Conservation (phyloP, 768 basidiomycete species). For the Auriscalpium vulgare region DNA sequence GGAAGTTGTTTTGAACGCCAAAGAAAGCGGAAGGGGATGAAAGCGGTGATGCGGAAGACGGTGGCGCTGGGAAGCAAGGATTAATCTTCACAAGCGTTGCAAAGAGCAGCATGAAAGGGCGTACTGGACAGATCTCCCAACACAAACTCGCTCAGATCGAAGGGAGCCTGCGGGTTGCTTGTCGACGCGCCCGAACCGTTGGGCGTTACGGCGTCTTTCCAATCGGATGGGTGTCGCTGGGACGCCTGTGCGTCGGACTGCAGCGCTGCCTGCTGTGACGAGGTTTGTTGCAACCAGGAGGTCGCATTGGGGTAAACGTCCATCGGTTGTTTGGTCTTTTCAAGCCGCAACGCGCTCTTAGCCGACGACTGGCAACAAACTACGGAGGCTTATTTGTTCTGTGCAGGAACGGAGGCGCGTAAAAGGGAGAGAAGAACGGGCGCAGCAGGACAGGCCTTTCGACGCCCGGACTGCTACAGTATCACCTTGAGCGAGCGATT, state of each 20-base stretch:
- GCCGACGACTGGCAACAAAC: conserved; percentile 11
- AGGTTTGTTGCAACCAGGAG: conserved; percentile 31
- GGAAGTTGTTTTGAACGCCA: conserved; percentile 28
- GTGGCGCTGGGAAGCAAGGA: conserved; percentile 21
- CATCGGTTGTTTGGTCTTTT: conserved; percentile 38
- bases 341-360: conserved; percentile 19
- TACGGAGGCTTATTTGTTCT: conserved; percentile 14
- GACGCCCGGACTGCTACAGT: background rate
- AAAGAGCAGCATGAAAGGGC: conserved; percentile 2
- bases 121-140: conserved; percentile 16
- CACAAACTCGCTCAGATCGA: conserved; percentile 15
- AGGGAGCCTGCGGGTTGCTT: conserved; percentile 14
- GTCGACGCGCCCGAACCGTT: conserved; percentile 18
- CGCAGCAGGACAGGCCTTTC: background rate
- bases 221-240: conserved; percentile 24
- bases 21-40: conserved; percentile 32
- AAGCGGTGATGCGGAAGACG: conserved; percentile 33
- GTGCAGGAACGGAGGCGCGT: conserved; percentile 12
- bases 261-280: background rate
- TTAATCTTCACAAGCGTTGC: background rate
- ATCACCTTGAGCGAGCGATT: background rate
- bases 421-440: conserved; percentile 12
- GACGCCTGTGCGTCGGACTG: conserved; percentile 5
- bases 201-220: conserved; percentile 28
- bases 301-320: conserved; percentile 34